Evolutionary conservation across 768 basidiomycete genomes (phyloP), one percentile per base, ranked within the genome.

Genomic region (Pholiota microspora): DNA sequence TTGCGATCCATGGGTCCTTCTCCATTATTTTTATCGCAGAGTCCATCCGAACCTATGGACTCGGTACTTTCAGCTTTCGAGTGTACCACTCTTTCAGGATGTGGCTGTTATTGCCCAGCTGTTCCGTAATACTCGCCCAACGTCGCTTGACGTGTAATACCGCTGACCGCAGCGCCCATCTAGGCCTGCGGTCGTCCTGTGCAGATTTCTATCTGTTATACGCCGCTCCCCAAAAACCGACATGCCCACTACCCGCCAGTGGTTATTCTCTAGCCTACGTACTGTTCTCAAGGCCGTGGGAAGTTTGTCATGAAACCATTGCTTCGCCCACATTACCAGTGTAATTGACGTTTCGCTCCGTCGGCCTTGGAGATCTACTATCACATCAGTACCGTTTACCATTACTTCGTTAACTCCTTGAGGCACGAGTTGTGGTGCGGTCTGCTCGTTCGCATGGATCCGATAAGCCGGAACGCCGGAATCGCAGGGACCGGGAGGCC

Each of bases 381-480:
- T 60, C 60, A 60, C 53, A 61, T 60, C 62, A 58, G 51, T 58
- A 48, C 52, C 55, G 52, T 58, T 63, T 64, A 61, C 65, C 60
- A 58, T 53, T 63, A 51, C 55, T 54, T 61, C 54, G 56, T 61
- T 50, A 62, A 52, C 61, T 55, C 59, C 58, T 57, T 64, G 59
- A 57, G 59, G 60, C 59, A 60, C 57, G 59, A 54, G 51, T 59
- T 54, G 54, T 53, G 61, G 48, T 55, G 45, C 57, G 56, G 49
- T 50, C 52, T 58, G 51, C 40, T 42, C 50, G 49, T 62, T 64
- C 66, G 62, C 62, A 65, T 63, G 66, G 58, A 61, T 54, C 62
- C 65, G 62, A 65, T 56, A 55, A 61, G 61, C 64, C 64, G 66
- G 66, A 63, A 60, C 49, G 49, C 55, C 61, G 60, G 65, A 51